Evolutionary conservation across 106 monocot species (phyloP).

Genomic region (Allium cepa): DNA sequence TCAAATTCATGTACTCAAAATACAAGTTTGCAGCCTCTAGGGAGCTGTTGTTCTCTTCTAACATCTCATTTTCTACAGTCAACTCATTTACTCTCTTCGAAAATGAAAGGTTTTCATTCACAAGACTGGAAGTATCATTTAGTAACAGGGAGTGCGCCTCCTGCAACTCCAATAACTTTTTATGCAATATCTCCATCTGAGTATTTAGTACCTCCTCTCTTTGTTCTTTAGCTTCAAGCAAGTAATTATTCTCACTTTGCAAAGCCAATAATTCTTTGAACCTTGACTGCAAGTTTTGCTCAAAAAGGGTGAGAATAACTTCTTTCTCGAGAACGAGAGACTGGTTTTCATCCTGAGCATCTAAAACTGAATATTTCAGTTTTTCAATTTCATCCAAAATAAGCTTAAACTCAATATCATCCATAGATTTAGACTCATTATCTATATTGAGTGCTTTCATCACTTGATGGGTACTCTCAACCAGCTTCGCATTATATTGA

Average conservation of each 20-base stretch:
- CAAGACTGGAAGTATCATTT: slow-evolving; percentile 22
- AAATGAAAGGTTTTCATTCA: slow-evolving; percentile 22
- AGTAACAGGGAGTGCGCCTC: slow-evolving; percentile 13
- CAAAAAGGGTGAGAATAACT: slow-evolving; percentile 39
- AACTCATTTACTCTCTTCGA: slow-evolving; percentile 22
- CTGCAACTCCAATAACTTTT: slow-evolving; percentile 20
- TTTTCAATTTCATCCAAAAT: slow-evolving; percentile 20
- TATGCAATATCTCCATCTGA: slow-evolving; percentile 29
- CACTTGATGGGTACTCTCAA: too few relatives aligned
- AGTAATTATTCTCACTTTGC: slow-evolving; percentile 25
- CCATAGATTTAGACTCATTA: too few relatives aligned
- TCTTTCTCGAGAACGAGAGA: slow-evolving; percentile 28
- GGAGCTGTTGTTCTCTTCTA: slow-evolving; percentile 22
- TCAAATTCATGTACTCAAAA: too few relatives aligned
- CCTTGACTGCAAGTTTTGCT: slow-evolving; percentile 30
- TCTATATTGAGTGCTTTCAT: too few relatives aligned
- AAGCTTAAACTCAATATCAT: neutral
- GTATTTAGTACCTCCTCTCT: slow-evolving; percentile 28
- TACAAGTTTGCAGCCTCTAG: slow-evolving; percentile 14
- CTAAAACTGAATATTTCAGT: slow-evolving; percentile 30
- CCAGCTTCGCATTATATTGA: slow-evolving; percentile 14
- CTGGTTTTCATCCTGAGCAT: slow-evolving; percentile 35
- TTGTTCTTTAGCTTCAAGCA: slow-evolving; percentile 23
- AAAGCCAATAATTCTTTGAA: slow-evolving; percentile 28
- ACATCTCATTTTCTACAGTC: slow-evolving; percentile 15